Base-by-base conservation (phyloP, 495 filamentous ascomycete species). In the Aspergillus biplanus region DNA sequence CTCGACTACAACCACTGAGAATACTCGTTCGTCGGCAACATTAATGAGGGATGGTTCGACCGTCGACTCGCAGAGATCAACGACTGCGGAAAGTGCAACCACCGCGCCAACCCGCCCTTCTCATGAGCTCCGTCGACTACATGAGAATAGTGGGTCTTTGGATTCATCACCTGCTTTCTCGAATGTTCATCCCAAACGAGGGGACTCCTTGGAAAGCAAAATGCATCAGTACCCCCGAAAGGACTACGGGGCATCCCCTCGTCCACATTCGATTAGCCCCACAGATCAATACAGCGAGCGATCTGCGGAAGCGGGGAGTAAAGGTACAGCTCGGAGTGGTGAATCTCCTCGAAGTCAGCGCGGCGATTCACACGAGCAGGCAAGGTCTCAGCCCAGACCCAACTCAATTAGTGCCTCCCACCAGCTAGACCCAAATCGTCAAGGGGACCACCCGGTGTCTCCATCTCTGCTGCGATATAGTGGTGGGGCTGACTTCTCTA, bases 391-490 rank as follows among this genome's bases (percentile, higher is more conserved):
- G 21, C 39, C 80, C 63, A 74, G 77, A 15, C 86, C 82, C 58
- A 87, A 86, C 32, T 86, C 89, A 33, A 74, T 82, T 59, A 83
- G 74, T 63, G 82, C 87, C 7, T 59, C 71, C 2, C 74, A 75
- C 32, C 75, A 75, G 35, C 60, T 67, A 31, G 81, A 82, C 59
- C 74, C 73, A 15, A 63, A 66, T 55, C 69, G 71, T 56, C 63
- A 69, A 33, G 46, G 64, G 37, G 80, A 82, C 56, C 79, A 75
- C 47, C 69, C 75, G 18, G 69, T 68, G 7, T 90, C 89, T n/a
- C 88, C 90, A 21, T 89, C 87, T 56, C 75, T 92, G 64, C 85
- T 90, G 52, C 86, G 90, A 39, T 91, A 90, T 76, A 91, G 83
- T 71, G 81, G 82, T 34, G 87, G 88, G 50, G 89, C 87, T 53